Evolutionary conservation across 306 rosid genomes (phyloP).

Genomic region (Phaseolus lunatus): DNA sequence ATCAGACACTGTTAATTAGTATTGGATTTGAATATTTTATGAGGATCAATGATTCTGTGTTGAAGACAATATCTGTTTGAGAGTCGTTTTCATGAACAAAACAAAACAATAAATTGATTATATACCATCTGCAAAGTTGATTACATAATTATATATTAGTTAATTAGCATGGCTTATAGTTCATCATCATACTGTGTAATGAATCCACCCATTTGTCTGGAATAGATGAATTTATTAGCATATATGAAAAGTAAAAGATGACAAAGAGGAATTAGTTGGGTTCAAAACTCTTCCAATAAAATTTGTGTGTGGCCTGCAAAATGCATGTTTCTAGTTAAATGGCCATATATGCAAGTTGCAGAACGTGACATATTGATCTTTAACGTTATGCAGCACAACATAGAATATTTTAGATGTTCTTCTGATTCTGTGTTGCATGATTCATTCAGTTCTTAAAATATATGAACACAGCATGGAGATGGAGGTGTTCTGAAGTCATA

Average conservation of each 20-base stretch:
- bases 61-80: neutral
- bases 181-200: neutral
- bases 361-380: neutral
- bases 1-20: neutral
- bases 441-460: constrained; percentile 17
- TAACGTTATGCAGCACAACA: neutral
- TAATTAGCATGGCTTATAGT: neutral
- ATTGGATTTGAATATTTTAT: neutral
- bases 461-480: neutral
- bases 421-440: neutral
- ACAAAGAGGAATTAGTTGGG: neutral
- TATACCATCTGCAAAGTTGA: neutral
- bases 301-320: constrained; percentile 17
- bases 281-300: neutral
- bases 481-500: neutral
- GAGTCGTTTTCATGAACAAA: constrained; percentile 28
- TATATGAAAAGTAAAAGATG: neutral
- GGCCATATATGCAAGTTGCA: neutral
- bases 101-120: neutral
- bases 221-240: constrained; percentile 14
- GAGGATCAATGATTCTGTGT: neutral
- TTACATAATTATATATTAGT: too few species aligned
- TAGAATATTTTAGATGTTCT: neutral
- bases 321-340: neutral
- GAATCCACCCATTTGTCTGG: constrained; percentile 37